These are phyloP conservation scores for Podospora bellae-mahoneyi DNA, from an alignment of 495 filamentous ascomycete species.

Conservation along the genomic window DNA sequence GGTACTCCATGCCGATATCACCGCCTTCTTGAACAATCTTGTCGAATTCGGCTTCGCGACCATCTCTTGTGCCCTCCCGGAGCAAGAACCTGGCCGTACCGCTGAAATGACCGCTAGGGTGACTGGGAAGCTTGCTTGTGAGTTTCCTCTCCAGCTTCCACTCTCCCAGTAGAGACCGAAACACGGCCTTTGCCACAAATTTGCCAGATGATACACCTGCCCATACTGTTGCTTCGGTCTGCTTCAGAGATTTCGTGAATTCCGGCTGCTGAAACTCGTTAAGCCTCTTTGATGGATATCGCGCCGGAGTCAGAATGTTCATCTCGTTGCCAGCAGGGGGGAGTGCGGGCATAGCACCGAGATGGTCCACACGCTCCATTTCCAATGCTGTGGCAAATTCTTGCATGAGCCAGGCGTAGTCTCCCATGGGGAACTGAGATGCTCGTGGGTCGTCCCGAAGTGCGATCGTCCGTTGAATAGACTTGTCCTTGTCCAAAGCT, in stretches of 20 bases:
- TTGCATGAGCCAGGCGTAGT: constrained; percentile 77
- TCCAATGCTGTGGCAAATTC: constrained; percentile 57
- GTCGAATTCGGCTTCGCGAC: constrained; percentile 39
- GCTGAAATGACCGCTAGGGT: constrained; percentile 57
- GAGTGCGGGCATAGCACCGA: constrained; percentile 30
- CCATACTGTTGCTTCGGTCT: constrained; percentile 33
- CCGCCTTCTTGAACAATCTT: constrained; percentile 24
- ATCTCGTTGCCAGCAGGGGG: constrained; percentile 24
- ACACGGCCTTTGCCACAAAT: constrained; percentile 61
- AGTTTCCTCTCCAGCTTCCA: constrained; percentile 61
- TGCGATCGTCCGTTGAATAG: constrained; percentile 41
- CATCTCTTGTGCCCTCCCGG: constrained; percentile 47
- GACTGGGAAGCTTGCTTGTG: constrained; percentile 42
- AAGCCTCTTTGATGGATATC: constrained; percentile 33
- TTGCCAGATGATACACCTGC: constrained; percentile 36
- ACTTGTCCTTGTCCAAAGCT: constrained; percentile 40
- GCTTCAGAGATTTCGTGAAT: constrained; percentile 28
- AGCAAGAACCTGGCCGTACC: constrained; percentile 64
- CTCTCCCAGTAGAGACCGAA: constrained; percentile 67
- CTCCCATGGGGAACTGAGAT: constrained; percentile 77
- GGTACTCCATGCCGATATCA: constrained; percentile 56
- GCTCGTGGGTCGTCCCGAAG: constrained; percentile 41
- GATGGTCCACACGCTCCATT: constrained; percentile 33
- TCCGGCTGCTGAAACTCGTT: constrained; percentile 24
- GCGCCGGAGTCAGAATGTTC: constrained; percentile 45